Evolutionary conservation across 2,329 filamentous ascomycete species (phyloP), one percentile per base, ranked within the genome.

Genomic region (Alternaria postmessia): DNA sequence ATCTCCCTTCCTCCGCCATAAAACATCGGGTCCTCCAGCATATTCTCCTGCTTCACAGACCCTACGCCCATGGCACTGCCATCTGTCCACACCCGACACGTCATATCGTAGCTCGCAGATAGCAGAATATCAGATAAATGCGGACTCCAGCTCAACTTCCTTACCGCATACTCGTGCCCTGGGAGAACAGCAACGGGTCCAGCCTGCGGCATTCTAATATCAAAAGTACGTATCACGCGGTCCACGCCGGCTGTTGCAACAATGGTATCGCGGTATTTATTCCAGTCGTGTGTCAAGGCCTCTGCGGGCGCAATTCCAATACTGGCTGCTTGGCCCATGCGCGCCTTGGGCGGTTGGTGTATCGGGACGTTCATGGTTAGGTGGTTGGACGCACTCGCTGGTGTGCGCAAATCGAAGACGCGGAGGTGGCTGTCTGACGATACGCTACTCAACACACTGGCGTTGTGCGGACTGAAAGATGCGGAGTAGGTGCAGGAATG

Each of bases 41-140:
- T 71, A 28, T 75, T 78, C 48, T 73, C 71, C 56, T 78, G 74
- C 61, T 76, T 71, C 28, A 66, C 61, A 2, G 51, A 54, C 32
- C 77, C 75, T 4, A 76, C 72, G 18, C 83, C 82, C 63, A 83
- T 81, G 5, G 81, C 80, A 36, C 84, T 87, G n/a, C 88, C 91
- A 75, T 98, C 95, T 11, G 89, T 93, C 95, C 95, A 99, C 51
- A 97, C 84, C 32, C 95, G 87, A 68, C 95, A 96, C 6, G 92
- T 97, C 95, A 99, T 99, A 80, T 99, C 95, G 79, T 99, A 99
- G 75, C 93, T 95, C 1, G 92, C 94, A 69, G 89, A 95, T 42
- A 97, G 85, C 42, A 99, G 80, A 9, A 97, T 86, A 75, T 98
- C 92, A 59, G 89, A 89, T n/a, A 95, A 86, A 81, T 99, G 95